Base-by-base conservation (phyloP, 768 basidiomycete species). In the Tricholoma saponaceum region DNA sequence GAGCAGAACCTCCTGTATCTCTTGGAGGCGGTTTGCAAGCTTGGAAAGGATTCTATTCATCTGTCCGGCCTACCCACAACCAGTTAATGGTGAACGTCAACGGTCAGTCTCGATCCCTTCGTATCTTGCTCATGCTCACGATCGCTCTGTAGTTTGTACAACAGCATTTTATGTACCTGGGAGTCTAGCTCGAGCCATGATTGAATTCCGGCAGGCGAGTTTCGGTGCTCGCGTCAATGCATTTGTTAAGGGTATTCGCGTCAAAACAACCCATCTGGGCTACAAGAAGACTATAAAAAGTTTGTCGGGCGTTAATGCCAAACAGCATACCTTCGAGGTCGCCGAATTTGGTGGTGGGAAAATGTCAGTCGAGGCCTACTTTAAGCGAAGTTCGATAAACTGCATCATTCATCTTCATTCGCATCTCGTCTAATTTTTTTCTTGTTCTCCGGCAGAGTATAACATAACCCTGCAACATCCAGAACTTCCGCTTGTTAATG, bases 201-300 rank as follows among this genome's bases (percentile, higher is more conserved):
- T 65, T 1, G 76, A 75, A 1, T 92, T 89, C 65, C 60, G 66
- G 23, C 62, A 75, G 0, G 76, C 79, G 4, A 84, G 80, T 58
- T 86, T 82, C 59, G 83, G 84, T 12, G 89, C 83, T 3, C 80
- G 84, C 23, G 66, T 77, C 32, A 75, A 74, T n/a, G 81, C 71
- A 0, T 92, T 90, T 61, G 85, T 82, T 39, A 83, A 77, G 58
- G 81, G 87, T 7, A 78, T 92, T 2, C 76, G 91, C 37, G 73
- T 93, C 49, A 77, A 76, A 66, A 83, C 89, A 1, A 78, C 69
- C 2, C 90, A 92, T 70, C 76, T 93, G 13, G 83, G 84, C n/a
- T 87, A 90, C 64, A 83, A 75, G 66, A 92, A 90, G 72, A 84
- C 85, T 0, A 78, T 93, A 58, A 87, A 86, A 67, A 69, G 69